Conservation (phyloP, 371 early-diverging fungal species). For the Basidiobolus meristosporus region DNA sequence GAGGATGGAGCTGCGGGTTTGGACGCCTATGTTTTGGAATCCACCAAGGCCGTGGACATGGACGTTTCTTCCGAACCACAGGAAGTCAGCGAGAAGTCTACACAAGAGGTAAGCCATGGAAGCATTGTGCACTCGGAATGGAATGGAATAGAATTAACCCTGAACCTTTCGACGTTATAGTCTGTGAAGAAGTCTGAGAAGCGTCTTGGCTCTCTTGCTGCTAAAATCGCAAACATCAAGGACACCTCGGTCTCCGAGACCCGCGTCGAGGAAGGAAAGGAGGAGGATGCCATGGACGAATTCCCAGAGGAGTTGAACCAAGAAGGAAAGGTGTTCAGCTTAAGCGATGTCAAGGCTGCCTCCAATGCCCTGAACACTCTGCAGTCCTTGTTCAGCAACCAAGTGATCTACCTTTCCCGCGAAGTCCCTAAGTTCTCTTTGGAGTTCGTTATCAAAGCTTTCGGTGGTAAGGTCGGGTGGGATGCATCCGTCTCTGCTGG, state of each 20-base stretch:
- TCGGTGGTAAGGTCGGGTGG: constrained; percentile 87
- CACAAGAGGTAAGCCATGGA: neutral
- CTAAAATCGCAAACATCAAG: constrained; percentile 2
- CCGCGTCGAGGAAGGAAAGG: constrained; percentile 1
- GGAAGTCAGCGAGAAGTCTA: too few species aligned
- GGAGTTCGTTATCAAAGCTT: constrained; percentile 73
- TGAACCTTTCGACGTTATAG: too few species aligned
- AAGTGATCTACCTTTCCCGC: constrained; percentile 74
- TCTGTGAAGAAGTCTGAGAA: too few species aligned
- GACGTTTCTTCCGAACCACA: too few species aligned
- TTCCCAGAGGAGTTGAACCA: constrained; percentile 3
- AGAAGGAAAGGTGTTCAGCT: constrained; percentile 15
- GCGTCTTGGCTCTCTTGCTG: too few species aligned
- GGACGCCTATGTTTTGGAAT: constrained; percentile 43
- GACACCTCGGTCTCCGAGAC: constrained; percentile 1
- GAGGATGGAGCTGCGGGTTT: constrained; percentile 55
- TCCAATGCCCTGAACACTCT: constrained; percentile 23
- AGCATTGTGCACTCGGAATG: neutral
- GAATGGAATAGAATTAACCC: neutral
- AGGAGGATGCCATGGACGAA: constrained; percentile 3
- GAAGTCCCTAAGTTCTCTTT: constrained; percentile 87
- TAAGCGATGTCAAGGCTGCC: constrained; percentile 28
- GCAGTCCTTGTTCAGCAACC: constrained; percentile 52
- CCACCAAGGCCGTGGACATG: too few species aligned
- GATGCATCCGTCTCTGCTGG: constrained; percentile 56